Evolutionary conservation across 2,329 filamentous ascomycete species (phyloP).

Genomic region (Alternaria burnsii): DNA sequence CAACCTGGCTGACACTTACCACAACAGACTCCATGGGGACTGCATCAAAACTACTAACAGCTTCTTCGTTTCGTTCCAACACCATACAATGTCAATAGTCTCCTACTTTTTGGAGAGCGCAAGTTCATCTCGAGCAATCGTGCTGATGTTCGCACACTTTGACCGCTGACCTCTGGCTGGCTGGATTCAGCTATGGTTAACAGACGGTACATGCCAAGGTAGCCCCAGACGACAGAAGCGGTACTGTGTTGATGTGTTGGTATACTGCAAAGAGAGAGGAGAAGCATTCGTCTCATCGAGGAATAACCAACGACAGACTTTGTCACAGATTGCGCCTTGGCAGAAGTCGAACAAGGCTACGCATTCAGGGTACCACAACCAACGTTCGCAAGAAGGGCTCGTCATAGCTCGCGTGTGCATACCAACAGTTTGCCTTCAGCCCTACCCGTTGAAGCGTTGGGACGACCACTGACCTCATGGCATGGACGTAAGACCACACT

Average conservation of each 20-base stretch:
- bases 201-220: background rate
- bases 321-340: background rate
- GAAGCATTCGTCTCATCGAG: background rate
- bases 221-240: background rate
- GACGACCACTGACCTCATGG: background rate
- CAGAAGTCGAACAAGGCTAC: background rate
- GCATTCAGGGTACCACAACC: background rate
- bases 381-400: background rate
- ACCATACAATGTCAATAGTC: too few species aligned
- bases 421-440: slow-evolving; percentile 11
- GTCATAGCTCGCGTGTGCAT: background rate
- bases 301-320: background rate
- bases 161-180: background rate
- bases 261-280: background rate
- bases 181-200: background rate
- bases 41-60: background rate
- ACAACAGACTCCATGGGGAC: background rate
- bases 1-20: background rate
- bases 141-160: background rate
- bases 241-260: background rate
- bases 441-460: slow-evolving; percentile 6
- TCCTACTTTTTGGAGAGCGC: background rate
- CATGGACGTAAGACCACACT: background rate
- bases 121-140: background rate
- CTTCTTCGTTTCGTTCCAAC: background rate